Evolutionary conservation across 306 rosid species (phyloP).

Genomic region (Cercis canadensis): DNA sequence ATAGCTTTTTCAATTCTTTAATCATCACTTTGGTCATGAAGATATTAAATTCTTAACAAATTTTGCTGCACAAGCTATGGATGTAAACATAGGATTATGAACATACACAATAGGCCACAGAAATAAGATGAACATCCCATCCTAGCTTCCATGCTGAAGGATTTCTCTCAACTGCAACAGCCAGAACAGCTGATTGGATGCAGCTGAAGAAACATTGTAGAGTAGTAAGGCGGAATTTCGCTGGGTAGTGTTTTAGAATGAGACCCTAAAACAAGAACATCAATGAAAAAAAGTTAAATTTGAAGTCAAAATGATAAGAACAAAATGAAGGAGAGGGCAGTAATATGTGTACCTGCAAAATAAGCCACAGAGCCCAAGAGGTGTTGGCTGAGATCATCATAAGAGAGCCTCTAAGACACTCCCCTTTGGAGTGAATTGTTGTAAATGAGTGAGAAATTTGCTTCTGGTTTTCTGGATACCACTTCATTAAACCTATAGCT

Average conservation of each 20-base stretch:
- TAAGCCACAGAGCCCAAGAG: constrained; percentile 85
- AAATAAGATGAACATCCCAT: constrained; percentile 85
- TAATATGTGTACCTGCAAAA: constrained; percentile 66
- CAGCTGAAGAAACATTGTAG: constrained; percentile 79
- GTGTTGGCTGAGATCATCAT: constrained; percentile 85
- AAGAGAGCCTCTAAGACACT: constrained; percentile 66
- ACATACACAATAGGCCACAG: constrained; percentile 87
- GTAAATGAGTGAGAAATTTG: constrained; percentile 17
- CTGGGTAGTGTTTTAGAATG: constrained; percentile 75
- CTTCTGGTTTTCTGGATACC: constrained; percentile 43
- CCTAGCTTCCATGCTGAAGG: constrained; percentile 89
- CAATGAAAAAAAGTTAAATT: background rate
- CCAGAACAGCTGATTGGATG: constrained; percentile 62
- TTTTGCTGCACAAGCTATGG: background rate
- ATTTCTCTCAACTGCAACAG: constrained; percentile 63
- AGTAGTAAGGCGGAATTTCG: constrained; percentile 75
- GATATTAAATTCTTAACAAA: too few relatives aligned
- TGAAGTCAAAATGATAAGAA: background rate
- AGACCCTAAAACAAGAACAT: constrained; percentile 52
- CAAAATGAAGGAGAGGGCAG: too few relatives aligned
- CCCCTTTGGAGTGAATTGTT: constrained; percentile 40
- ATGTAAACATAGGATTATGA: background rate
- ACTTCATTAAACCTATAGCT: constrained; percentile 53
- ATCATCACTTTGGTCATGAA: too few relatives aligned
- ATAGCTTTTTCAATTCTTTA: too few relatives aligned